A percentile compares a stretch with the other conserved stretches of the same genome.
These are phyloP conservation scores for Ustilago sp. DNA, from an alignment of 1,284 basidiomycete genomes.

Conservation along the genomic window DNA sequence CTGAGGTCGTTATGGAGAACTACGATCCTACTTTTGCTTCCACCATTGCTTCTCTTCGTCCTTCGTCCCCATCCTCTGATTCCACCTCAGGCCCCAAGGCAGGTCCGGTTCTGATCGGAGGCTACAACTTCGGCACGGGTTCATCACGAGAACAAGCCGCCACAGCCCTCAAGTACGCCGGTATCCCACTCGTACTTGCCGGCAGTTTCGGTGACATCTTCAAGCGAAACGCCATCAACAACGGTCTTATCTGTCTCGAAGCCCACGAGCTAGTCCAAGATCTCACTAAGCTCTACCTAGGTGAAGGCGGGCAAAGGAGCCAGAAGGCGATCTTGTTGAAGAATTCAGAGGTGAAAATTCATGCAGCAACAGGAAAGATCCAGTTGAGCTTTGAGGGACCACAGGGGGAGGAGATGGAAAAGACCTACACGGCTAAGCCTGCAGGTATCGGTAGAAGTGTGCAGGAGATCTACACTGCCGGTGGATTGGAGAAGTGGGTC, in stretches of 20 bases:
- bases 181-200: constrained; percentile 90
- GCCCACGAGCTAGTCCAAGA: constrained; percentile 88
- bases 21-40: constrained; percentile 90
- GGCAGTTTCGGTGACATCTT: constrained; percentile 99
- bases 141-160: constrained; percentile 99
- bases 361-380: constrained; percentile 51
- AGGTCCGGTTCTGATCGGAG: constrained; percentile 86
- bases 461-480: constrained; percentile 68
- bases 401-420: constrained; percentile 24
- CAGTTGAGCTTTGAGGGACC: constrained; percentile 16
- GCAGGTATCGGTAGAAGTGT: constrained; percentile 66
- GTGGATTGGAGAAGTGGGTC: constrained; percentile 67
- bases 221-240: constrained; percentile 99
- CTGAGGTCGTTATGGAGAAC: constrained; percentile 96
- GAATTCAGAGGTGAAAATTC: constrained; percentile 40
- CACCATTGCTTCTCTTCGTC: constrained; percentile 77
- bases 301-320: constrained; percentile 77
- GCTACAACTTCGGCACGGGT: constrained; percentile 99
- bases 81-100: neutral
- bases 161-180: constrained; percentile 93
- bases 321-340: constrained; percentile 60
- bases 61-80: constrained; percentile 14
- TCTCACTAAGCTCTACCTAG: constrained; percentile 78
- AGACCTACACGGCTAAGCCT: constrained; percentile 58
- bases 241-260: constrained; percentile 94